Conservation (phyloP, 2,329 filamentous ascomycete genomes). For the Epichloe festucae region DNA sequence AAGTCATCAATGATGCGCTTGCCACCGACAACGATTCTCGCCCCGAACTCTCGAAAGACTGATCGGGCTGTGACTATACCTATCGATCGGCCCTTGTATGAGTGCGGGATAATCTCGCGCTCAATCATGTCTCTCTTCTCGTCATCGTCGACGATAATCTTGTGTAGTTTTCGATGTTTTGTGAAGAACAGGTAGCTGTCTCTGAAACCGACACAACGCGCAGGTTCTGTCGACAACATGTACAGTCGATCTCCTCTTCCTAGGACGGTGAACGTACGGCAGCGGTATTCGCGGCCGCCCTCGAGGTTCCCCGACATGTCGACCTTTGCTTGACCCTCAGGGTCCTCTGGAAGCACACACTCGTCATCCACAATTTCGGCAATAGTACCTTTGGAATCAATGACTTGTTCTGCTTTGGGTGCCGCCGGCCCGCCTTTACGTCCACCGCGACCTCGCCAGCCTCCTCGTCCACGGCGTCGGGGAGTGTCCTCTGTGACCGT, state of each 20-base stretch:
- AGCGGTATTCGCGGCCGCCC: slow-evolving; percentile 82
- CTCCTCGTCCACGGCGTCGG: slow-evolving; percentile 51
- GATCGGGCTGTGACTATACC: slow-evolving; percentile 93
- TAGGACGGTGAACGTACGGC: slow-evolving; percentile 83
- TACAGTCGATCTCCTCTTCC: slow-evolving; percentile 78
- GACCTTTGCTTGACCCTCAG: slow-evolving; percentile 85
- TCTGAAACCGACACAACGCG: slow-evolving; percentile 89
- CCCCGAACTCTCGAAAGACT: slow-evolving; percentile 93
- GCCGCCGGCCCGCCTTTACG: slow-evolving; percentile 56
- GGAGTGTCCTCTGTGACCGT: slow-evolving; percentile 46
- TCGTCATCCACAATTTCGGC: slow-evolving; percentile 88
- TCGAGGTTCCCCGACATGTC: slow-evolving; percentile 75
- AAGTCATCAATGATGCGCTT: slow-evolving; percentile 83
- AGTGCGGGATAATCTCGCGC: slow-evolving; percentile 89
- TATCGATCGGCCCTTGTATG: slow-evolving; percentile 95
- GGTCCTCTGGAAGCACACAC: slow-evolving; percentile 73
- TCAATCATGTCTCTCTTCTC: slow-evolving; percentile 96
- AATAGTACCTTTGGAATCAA: slow-evolving; percentile 88
- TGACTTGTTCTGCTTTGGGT: slow-evolving; percentile 68
- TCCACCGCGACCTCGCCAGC: slow-evolving; percentile 56
- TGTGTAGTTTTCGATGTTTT: slow-evolving; percentile 90
- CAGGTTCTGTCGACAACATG: slow-evolving; percentile 97
- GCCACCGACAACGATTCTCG: slow-evolving; percentile 85
- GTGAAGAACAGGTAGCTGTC: slow-evolving; percentile 99
- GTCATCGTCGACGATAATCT: slow-evolving; percentile 96